Evolutionary conservation across 495 filamentous ascomycete species (phyloP).

Genomic region (Podospora tetraspora): DNA sequence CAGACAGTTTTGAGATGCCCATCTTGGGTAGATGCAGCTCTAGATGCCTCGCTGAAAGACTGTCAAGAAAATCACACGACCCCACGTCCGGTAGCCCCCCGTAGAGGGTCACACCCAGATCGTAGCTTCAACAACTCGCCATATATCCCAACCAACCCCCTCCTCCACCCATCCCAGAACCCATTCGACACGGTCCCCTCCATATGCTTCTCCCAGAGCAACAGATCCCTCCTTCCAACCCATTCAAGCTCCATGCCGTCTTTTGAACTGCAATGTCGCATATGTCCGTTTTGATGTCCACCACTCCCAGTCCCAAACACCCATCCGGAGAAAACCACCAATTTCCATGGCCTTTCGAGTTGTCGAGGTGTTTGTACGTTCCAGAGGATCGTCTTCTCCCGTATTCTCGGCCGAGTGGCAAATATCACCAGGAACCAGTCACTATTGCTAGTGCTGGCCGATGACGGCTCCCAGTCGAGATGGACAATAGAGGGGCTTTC

Average conservation of each 20-base stretch:
- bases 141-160: neutral
- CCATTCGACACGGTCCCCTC: neutral
- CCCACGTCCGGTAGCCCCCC: neutral
- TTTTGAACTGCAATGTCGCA: neutral
- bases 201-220: neutral
- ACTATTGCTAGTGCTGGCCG: conserved; percentile 17
- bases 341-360: neutral
- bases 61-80: neutral
- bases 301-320: neutral
- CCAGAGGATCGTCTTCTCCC: neutral
- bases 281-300: neutral
- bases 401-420: neutral
- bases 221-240: neutral
- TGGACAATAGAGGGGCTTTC: neutral
- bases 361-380: neutral
- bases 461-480: neutral
- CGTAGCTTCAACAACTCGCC: neutral
- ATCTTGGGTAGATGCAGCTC: neutral
- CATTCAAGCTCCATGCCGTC: neutral
- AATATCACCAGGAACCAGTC: conserved; percentile 6
- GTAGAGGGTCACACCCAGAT: neutral
- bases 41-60: neutral
- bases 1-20: neutral
- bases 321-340: neutral
- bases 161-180: neutral